Conservation (phyloP, 805 yeast genomes). For the Scheffersomyces coipomensis region DNA sequence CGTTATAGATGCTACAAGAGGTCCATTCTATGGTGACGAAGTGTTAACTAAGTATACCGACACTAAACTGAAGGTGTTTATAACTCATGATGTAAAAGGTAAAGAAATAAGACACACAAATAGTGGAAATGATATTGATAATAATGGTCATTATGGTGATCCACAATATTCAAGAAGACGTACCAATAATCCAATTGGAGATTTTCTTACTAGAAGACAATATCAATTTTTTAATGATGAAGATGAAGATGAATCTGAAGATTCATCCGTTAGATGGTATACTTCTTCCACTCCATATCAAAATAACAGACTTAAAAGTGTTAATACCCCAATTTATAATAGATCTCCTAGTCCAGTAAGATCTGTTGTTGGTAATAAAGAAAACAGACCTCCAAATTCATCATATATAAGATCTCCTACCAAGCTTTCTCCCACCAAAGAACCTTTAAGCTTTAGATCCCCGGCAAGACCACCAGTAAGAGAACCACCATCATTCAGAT, state of each 20-base stretch:
- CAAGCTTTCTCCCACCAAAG: background rate
- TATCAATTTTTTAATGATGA: slow-evolving; percentile 3
- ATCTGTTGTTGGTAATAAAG: slow-evolving; percentile 3
- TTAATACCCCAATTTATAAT: background rate
- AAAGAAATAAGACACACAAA: slow-evolving; percentile 12
- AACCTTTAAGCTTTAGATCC: background rate
- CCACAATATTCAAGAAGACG: slow-evolving; percentile 2
- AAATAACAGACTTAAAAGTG: background rate
- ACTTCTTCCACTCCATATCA: slow-evolving; percentile 12
- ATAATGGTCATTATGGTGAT: background rate
- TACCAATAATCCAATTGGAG: background rate
- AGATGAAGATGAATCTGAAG: slow-evolving; percentile 6
- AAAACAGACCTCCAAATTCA: background rate
- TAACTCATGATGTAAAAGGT: slow-evolving; percentile 50
- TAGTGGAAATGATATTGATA: background rate
- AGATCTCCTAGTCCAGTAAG: slow-evolving; percentile 12
- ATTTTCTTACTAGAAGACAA: background rate
- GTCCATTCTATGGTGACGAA: slow-evolving; percentile 21
- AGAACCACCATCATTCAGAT: slow-evolving; percentile 1
- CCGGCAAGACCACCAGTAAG: background rate
- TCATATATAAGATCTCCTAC: background rate
- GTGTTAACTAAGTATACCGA: slow-evolving; percentile 20
- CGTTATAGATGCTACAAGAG: slow-evolving; percentile 54
- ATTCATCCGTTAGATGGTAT: slow-evolving; percentile 3
- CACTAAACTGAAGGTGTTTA: slow-evolving; percentile 43